These are phyloP conservation scores for Hydnum rufescens DNA, from an alignment of 768 basidiomycete species.

Conservation along the genomic window DNA sequence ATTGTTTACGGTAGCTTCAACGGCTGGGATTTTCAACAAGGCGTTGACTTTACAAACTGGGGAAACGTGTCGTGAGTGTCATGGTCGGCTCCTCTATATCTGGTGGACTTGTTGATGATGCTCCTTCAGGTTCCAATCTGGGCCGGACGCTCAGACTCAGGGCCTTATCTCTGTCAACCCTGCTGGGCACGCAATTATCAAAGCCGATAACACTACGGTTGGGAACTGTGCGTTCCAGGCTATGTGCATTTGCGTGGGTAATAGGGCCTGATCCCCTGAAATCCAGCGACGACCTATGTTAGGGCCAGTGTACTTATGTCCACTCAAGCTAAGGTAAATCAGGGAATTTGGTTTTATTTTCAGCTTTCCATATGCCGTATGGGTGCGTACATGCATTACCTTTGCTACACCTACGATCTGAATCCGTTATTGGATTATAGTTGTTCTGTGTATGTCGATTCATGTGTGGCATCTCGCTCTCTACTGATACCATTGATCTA, in stretches of 20 bases:
- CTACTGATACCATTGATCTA: background rate
- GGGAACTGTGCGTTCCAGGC: constrained; percentile 16
- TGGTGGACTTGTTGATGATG: background rate
- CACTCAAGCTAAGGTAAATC: background rate
- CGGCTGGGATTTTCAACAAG: background rate
- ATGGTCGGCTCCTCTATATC: background rate
- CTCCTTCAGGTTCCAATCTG: background rate
- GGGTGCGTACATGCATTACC: too few species aligned
- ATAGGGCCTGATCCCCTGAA: background rate
- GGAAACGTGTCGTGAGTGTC: background rate
- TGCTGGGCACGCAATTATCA: constrained; percentile 56
- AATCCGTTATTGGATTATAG: too few species aligned
- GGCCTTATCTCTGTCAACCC: constrained; percentile 43
- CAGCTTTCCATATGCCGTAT: background rate
- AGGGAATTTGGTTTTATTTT: background rate
- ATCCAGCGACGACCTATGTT: background rate
- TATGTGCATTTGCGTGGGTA: background rate
- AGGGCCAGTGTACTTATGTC: background rate
- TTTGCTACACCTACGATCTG: too few species aligned
- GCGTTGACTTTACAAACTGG: background rate
- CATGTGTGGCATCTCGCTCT: background rate
- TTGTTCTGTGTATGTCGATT: background rate
- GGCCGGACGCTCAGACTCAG: constrained; percentile 22
- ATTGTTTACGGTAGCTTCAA: background rate
- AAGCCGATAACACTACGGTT: constrained; percentile 47